Percentiles rank a stretch among this genome's conserved stretches.
These are phyloP conservation scores for Moesziomyces sp. DNA, from an alignment of 1,284 basidiomycete genomes.

Conservation along the genomic window DNA sequence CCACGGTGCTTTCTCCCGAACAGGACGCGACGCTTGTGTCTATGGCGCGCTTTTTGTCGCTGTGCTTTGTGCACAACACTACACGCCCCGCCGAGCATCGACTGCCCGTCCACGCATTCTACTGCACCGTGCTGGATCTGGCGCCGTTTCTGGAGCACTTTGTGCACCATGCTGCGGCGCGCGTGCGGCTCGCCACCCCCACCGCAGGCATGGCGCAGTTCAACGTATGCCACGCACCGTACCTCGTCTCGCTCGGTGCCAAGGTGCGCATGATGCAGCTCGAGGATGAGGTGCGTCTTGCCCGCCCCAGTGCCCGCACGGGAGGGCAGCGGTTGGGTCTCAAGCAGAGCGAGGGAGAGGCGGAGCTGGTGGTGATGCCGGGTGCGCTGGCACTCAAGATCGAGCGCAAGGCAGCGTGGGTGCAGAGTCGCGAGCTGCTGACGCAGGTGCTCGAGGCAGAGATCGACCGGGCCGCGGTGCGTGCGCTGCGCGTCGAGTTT, in stretches of 20 bases:
- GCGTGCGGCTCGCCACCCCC: neutral
- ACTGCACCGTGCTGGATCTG: conserved; percentile 42
- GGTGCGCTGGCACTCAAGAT: conserved; percentile 23
- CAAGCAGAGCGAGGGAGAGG: neutral
- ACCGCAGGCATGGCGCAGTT: conserved; percentile 16
- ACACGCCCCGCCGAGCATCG: conserved; percentile 6
- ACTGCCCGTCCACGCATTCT: conserved; percentile 27
- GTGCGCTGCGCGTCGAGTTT: conserved; percentile 48
- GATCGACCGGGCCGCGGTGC: neutral
- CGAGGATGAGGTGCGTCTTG: conserved; percentile 43
- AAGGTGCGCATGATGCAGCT: conserved; percentile 51
- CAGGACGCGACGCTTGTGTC: conserved; percentile 28
- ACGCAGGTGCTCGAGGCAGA: conserved; percentile 24
- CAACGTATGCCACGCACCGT: conserved; percentile 37
- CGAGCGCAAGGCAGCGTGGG: conserved; percentile 16
- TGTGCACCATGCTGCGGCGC: conserved; percentile 22
- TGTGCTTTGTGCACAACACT: conserved; percentile 25
- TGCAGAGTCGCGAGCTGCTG: conserved; percentile 27
- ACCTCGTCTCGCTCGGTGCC: conserved; percentile 44
- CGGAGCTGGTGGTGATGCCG: conserved; percentile 19
- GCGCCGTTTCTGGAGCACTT: conserved; percentile 46
- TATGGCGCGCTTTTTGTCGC: conserved; percentile 19
- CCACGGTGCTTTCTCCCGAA: conserved; percentile 24
- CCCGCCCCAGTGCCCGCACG: neutral
- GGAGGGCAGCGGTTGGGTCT: neutral